Evolutionary conservation across 1,284 basidiomycete species (phyloP).

Genomic region (Malassezia dermatis): DNA sequence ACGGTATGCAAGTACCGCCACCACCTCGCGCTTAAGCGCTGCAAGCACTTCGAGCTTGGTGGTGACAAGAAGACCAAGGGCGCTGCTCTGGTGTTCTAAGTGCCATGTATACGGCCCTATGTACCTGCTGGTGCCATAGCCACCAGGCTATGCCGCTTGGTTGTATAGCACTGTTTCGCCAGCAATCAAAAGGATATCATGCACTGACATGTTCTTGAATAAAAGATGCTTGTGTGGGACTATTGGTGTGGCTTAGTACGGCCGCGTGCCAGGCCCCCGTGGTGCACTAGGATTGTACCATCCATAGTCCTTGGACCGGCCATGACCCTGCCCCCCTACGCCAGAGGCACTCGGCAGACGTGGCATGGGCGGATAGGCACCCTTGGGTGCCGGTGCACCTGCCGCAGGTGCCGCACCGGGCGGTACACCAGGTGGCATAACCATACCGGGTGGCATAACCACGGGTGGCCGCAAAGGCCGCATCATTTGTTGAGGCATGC

Average conservation of each 20-base stretch:
- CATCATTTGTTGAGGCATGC: not conserved
- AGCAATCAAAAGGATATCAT: slow-evolving; percentile 18
- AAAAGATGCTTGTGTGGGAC: not conserved
- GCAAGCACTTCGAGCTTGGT: slow-evolving; percentile 99
- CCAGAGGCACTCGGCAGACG: slow-evolving; percentile 4
- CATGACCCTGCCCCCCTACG: not conserved
- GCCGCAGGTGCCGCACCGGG: not conserved
- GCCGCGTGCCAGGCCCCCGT: not conserved
- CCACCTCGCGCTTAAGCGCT: slow-evolving; percentile 78
- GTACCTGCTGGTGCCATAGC: not conserved
- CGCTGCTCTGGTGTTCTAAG: slow-evolving; percentile 71
- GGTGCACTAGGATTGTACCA: slow-evolving; percentile 15
- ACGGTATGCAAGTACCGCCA: slow-evolving; percentile 87
- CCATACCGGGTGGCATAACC: not conserved
- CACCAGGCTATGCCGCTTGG: not conserved
- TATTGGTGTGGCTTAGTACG: not conserved
- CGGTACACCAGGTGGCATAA: not conserved
- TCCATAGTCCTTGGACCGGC: slow-evolving; percentile 10
- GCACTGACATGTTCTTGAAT: slow-evolving; percentile 6
- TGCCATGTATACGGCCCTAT: not conserved
- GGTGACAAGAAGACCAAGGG: slow-evolving; percentile 99
- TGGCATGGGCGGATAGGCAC: slow-evolving; percentile 16
- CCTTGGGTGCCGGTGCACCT: not conserved
- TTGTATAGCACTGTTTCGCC: slow-evolving; percentile 1
- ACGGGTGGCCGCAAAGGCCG: slow-evolving; percentile 2